Percentiles rank a stretch among this genome's conserved stretches.
Evolutionary conservation across 176 grass and related monocot species (phyloP).

Genomic region (Oryza brachyantha): DNA sequence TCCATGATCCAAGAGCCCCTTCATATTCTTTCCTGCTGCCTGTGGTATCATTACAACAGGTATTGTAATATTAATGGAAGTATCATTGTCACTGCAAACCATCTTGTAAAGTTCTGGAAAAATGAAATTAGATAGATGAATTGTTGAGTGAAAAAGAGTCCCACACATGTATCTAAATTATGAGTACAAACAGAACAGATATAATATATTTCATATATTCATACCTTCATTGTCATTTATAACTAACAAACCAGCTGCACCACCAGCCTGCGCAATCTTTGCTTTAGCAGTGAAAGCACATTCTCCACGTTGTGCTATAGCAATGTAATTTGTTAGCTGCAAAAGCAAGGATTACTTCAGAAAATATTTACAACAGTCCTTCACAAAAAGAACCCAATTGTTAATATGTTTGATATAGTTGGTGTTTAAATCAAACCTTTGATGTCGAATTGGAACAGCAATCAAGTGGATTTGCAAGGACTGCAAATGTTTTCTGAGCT

Average conservation of each 20-base stretch:
- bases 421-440: slow-evolving; percentile 41
- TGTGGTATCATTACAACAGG: slow-evolving; percentile 91
- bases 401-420: background rate
- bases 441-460: slow-evolving; percentile 75
- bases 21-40: slow-evolving; percentile 75
- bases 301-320: slow-evolving; percentile 73
- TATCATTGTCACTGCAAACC: slow-evolving; percentile 90
- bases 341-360: slow-evolving; percentile 1
- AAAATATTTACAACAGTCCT: background rate
- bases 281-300: slow-evolving; percentile 93
- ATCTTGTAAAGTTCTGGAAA: slow-evolving; percentile 94
- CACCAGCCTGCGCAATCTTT: slow-evolving; percentile 64
- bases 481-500: slow-evolving; percentile 51
- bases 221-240: slow-evolving; percentile 97
- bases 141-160: slow-evolving; percentile 24
- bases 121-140: background rate
- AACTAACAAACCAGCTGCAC: slow-evolving; percentile 74
- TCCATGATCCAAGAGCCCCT: slow-evolving; percentile 49
- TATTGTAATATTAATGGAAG: slow-evolving; percentile 82
- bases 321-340: slow-evolving; percentile 75
- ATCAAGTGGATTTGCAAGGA: slow-evolving; percentile 67
- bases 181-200: slow-evolving; percentile 1
- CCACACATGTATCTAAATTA: slow-evolving; percentile 14
- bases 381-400: slow-evolving; percentile 1
- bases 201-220: background rate